Evolutionary conservation across 805 yeast species (phyloP).

Genomic region (Grigorovia humatica): DNA sequence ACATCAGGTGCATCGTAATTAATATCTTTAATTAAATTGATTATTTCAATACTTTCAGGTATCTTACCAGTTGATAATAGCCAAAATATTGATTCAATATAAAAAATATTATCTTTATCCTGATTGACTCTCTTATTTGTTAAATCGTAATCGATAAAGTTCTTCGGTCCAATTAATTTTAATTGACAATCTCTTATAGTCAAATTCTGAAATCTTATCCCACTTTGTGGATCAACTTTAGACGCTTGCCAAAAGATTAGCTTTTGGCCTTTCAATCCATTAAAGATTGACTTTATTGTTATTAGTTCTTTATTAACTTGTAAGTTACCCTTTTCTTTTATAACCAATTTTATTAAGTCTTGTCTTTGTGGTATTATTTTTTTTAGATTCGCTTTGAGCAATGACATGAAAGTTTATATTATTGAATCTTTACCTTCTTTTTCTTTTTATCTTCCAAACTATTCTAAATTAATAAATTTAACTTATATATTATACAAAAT

Average conservation of each 20-base stretch:
- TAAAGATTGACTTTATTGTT: slow-evolving; percentile 38
- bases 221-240: slow-evolving; percentile 62
- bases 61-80: slow-evolving; percentile 62
- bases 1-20: slow-evolving; percentile 38
- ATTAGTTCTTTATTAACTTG: slow-evolving; percentile 7
- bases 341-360: neutral
- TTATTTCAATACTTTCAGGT: slow-evolving; percentile 52
- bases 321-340: neutral
- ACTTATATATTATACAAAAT: no score
- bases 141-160: slow-evolving; percentile 9
- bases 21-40: slow-evolving; percentile 46
- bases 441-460: no score
- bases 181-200: slow-evolving; percentile 65
- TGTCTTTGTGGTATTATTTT: neutral
- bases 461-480: no score
- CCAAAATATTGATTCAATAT: slow-evolving; percentile 76
- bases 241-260: slow-evolving; percentile 76
- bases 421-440: no score
- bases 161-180: slow-evolving; percentile 37
- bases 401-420: neutral
- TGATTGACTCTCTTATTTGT: no score
- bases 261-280: slow-evolving; percentile 75
- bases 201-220: slow-evolving; percentile 69
- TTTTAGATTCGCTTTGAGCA: neutral
- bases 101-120: slow-evolving; percentile 42